phyloP scores from a whole-genome alignment of 257 asterid species.

The Solanum virginianum region DNA sequence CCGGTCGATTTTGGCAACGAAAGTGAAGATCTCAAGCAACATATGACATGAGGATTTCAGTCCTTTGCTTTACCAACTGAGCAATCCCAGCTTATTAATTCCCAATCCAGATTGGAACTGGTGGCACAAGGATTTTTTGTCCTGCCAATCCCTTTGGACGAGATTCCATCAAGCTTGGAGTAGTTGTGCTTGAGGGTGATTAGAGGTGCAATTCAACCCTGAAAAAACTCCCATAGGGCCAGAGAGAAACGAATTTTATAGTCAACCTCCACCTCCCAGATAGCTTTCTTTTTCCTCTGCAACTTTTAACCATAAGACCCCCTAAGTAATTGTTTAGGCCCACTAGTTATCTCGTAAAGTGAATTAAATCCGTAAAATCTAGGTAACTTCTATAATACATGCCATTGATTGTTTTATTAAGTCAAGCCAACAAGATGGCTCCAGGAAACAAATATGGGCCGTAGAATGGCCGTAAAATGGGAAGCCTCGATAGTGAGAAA shows the following conservation, averaged over 20 bases:
- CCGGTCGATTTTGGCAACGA: too few relatives aligned
- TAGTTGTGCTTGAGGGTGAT: background rate
- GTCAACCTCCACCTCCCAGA: background rate
- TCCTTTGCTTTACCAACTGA: background rate
- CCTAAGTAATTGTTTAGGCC: background rate
- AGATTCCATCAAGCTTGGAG: background rate
- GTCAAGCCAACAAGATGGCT: background rate
- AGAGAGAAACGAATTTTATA: background rate
- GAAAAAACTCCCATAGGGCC: background rate
- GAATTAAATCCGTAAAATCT: background rate
- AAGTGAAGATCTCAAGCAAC: too few relatives aligned
- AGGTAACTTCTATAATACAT: background rate
- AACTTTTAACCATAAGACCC: background rate
- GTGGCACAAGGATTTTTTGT: background rate
- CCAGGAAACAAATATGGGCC: too few relatives aligned
- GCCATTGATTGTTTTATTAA: background rate
- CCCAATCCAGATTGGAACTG: background rate
- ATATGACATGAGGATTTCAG: background rate
- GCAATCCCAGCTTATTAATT: background rate
- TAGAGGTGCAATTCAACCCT: background rate
- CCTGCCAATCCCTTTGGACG: background rate
- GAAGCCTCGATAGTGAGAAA: too few relatives aligned
- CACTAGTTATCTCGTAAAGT: background rate
- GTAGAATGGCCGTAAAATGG: too few relatives aligned
- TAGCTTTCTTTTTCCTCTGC: background rate